Percentiles rank a stretch among this genome's conserved stretches.
phyloP scores from a whole-genome alignment of 202 grass and related monocot genomes.

The Brachypodium distachyon region DNA sequence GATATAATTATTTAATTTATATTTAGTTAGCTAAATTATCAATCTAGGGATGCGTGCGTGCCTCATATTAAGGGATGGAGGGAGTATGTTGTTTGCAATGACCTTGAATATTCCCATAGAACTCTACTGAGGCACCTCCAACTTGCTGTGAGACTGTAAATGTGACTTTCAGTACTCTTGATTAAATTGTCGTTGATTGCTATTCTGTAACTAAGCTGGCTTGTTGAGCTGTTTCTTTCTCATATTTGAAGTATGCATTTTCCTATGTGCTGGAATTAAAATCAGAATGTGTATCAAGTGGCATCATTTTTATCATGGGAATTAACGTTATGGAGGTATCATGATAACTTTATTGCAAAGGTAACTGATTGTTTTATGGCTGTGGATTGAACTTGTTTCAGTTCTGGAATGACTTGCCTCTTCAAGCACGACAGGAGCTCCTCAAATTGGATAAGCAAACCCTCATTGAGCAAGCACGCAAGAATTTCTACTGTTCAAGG shows the following conservation, averaged over 20 bases:
- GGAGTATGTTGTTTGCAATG: background rate
- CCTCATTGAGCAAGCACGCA: constrained; percentile 85
- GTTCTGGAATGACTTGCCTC: constrained; percentile 82
- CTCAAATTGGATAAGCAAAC: constrained; percentile 92
- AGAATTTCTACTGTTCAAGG: constrained; percentile 93
- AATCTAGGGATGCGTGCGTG: too few relatives aligned
- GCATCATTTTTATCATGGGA: background rate
- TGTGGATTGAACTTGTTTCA: constrained; percentile 39
- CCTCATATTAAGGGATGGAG: too few relatives aligned
- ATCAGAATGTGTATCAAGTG: background rate
- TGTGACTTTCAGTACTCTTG: background rate
- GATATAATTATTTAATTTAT: too few relatives aligned
- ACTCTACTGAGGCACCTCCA: background rate
- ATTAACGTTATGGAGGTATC: constrained; percentile 1
- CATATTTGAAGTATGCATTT: background rate
- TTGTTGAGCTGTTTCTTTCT: background rate
- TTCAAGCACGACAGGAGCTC: constrained; percentile 58
- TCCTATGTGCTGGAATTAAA: background rate
- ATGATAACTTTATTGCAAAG: background rate
- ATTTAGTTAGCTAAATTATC: too few relatives aligned
- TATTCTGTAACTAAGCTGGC: background rate
- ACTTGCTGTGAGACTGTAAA: background rate
- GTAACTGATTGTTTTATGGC: constrained; percentile 8
- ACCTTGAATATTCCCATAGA: background rate
- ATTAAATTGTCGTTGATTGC: background rate